Conservation (phyloP, 495 filamentous ascomycete genomes). For the Apiosordaria backusii region DNA sequence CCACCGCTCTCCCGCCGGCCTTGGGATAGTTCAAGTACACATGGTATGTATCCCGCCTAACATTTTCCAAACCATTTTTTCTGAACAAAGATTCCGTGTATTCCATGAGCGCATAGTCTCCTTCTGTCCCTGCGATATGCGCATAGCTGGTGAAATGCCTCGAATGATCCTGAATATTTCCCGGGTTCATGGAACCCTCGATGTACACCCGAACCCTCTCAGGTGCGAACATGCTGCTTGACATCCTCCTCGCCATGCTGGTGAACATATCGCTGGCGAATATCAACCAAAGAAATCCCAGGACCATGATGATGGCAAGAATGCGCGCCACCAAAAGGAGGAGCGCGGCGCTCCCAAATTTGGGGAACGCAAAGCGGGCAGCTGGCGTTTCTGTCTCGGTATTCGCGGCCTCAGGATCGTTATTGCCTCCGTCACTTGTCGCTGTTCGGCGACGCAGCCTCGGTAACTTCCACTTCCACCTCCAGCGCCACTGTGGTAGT, state of each 20-base stretch:
- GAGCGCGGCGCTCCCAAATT: constrained; percentile 30
- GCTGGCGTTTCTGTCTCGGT: neutral
- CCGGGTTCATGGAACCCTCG: constrained; percentile 62
- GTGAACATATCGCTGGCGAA: constrained; percentile 79
- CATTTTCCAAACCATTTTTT: constrained; percentile 65
- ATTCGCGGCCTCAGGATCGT: neutral
- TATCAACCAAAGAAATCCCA: constrained; percentile 73
- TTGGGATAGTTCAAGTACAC: constrained; percentile 93
- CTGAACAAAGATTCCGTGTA: constrained; percentile 74
- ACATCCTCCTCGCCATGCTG: constrained; percentile 51
- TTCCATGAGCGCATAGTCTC: constrained; percentile 75
- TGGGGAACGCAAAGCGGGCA: constrained; percentile 22
- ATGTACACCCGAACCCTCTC: constrained; percentile 67
- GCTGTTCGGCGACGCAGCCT: constrained; percentile 37
- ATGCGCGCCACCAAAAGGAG: constrained; percentile 59
- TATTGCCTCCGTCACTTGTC: constrained; percentile 9
- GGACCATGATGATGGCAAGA: constrained; percentile 68
- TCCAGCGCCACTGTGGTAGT: constrained; percentile 45
- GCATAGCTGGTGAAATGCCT: constrained; percentile 71
- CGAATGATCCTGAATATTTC: constrained; percentile 65
- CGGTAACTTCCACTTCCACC: constrained; percentile 48
- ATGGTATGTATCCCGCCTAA: constrained; percentile 69
- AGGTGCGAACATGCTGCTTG: constrained; percentile 56
- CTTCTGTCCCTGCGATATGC: constrained; percentile 88
- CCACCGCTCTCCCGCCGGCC: constrained; percentile 68